Evolutionary conservation across 1,139 yeast genomes (phyloP).

Genomic region (Candida anutae): DNA sequence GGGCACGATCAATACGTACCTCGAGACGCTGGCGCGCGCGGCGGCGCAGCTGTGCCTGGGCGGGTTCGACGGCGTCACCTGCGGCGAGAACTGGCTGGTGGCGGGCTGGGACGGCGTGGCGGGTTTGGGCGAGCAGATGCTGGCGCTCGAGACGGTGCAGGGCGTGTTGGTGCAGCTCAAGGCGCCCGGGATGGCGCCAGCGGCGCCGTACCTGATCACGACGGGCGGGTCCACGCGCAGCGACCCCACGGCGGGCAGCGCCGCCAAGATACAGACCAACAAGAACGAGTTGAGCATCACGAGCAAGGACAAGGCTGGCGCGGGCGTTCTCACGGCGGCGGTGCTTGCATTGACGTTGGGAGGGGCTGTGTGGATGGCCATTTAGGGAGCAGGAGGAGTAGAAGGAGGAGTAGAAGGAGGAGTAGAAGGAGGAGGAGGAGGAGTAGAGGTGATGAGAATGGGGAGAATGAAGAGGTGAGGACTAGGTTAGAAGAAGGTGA

Average conservation of each 20-base stretch:
- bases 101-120: constrained; percentile 68
- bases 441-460: too few species aligned
- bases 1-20: constrained; percentile 37
- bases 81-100: constrained; percentile 76
- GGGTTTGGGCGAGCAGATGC: constrained; percentile 94
- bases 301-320: constrained; percentile 40
- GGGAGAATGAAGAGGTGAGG: too few species aligned
- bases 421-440: too few species aligned
- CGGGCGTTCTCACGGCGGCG: constrained; percentile 39
- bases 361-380: constrained; percentile 40
- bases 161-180: constrained; percentile 44
- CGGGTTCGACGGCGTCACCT: constrained; percentile 82
- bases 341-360: constrained; percentile 30
- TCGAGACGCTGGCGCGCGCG: constrained; percentile 61
- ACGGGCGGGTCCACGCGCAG: constrained; percentile 59
- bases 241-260: constrained; percentile 35
- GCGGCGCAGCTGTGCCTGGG: constrained; percentile 84
- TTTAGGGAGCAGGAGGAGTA: constrained; percentile 11
- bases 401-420: too few species aligned
- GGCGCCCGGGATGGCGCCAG: too few species aligned
- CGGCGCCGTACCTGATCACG: constrained; percentile 49
- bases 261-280: constrained; percentile 15
- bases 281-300: constrained; percentile 22
- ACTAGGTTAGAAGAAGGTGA: too few species aligned
- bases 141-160: constrained; percentile 73